phyloP scores from a whole-genome alignment of 1,139 yeast species.

The Debaryomyces nepalensis region DNA sequence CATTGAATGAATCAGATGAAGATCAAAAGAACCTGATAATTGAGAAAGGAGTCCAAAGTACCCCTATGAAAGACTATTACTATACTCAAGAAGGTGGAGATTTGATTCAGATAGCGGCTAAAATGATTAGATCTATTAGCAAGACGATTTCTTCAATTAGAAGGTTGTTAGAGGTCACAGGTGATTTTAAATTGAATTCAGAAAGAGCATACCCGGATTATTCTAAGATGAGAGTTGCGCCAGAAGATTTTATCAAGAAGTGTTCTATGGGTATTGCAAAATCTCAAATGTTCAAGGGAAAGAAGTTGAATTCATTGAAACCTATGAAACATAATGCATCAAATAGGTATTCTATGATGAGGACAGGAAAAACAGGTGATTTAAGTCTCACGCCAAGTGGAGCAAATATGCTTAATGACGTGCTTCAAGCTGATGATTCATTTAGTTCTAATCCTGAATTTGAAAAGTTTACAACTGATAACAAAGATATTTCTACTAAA shows the following conservation, averaged over 20 bases:
- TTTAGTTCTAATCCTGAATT: slow-evolving; percentile 49
- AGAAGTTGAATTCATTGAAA: slow-evolving; percentile 26
- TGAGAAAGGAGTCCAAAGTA: slow-evolving; percentile 11
- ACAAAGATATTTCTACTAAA: slow-evolving; percentile 19
- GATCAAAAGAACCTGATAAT: slow-evolving; percentile 23
- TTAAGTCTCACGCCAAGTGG: slow-evolving; percentile 64
- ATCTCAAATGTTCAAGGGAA: slow-evolving; percentile 38
- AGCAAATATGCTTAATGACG: slow-evolving; percentile 55
- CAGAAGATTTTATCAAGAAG: slow-evolving; percentile 61
- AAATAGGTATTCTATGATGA: slow-evolving; percentile 62
- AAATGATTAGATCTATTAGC: slow-evolving; percentile 64
- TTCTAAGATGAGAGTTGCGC: slow-evolving; percentile 57
- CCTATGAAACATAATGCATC: slow-evolving; percentile 22
- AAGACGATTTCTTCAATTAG: slow-evolving; percentile 51
- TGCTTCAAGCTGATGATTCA: slow-evolving; percentile 44
- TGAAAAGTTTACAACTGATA: slow-evolving; percentile 35
- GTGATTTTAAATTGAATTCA: slow-evolving; percentile 71
- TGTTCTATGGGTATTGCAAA: slow-evolving; percentile 68
- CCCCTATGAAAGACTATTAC: slow-evolving; percentile 40
- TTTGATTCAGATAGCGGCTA: slow-evolving; percentile 62
- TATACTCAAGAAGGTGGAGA: slow-evolving; percentile 72
- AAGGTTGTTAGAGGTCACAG: slow-evolving; percentile 54
- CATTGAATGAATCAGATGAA: slow-evolving; percentile 46
- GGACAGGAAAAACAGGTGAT: slow-evolving; percentile 60
- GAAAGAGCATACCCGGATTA: slow-evolving; percentile 80